These are phyloP conservation scores for Tulasnella calospora DNA, from an alignment of 768 basidiomycete species.

Conservation along the genomic window DNA sequence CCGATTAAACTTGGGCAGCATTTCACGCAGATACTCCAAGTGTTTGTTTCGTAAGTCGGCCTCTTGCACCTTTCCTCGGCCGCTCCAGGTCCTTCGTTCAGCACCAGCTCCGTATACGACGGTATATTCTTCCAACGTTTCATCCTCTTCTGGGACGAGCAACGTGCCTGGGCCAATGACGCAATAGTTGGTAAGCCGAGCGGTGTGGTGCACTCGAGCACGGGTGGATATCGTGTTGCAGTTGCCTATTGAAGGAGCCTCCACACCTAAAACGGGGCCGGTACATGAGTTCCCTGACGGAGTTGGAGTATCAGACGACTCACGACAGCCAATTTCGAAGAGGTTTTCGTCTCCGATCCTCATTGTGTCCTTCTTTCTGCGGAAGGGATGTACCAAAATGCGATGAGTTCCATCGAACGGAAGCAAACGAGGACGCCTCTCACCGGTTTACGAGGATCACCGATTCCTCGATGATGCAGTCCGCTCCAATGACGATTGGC, in stretches of 20 bases:
- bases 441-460: constrained; percentile 86
- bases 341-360: constrained; percentile 89
- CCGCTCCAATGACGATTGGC: constrained; percentile 81
- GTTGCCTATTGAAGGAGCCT: constrained; percentile 76
- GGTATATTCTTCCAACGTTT: constrained; percentile 75
- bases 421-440: constrained; percentile 22
- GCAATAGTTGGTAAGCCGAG: constrained; percentile 74
- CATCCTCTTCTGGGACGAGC: constrained; percentile 71
- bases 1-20: constrained; percentile 84
- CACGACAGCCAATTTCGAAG: constrained; percentile 91
- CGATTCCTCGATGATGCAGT: constrained; percentile 88
- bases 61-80: constrained; percentile 77
- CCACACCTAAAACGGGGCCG: constrained; percentile 56
- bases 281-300: not conserved
- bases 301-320: constrained; percentile 35
- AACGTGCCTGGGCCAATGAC: constrained; percentile 77
- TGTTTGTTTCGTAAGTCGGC: constrained; percentile 80
- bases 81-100: constrained; percentile 78
- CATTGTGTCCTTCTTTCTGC: constrained; percentile 67
- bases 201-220: constrained; percentile 75
- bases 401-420: not conserved
- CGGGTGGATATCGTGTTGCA: constrained; percentile 83
- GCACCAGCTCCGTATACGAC: constrained; percentile 69
- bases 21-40: constrained; percentile 85
- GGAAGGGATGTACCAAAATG: constrained; percentile 39